Evolutionary conservation across 192 early-diverging fungal genomes (phyloP), one percentile per base, ranked within the genome.

Genomic region (Rhizophagus prolifer): DNA sequence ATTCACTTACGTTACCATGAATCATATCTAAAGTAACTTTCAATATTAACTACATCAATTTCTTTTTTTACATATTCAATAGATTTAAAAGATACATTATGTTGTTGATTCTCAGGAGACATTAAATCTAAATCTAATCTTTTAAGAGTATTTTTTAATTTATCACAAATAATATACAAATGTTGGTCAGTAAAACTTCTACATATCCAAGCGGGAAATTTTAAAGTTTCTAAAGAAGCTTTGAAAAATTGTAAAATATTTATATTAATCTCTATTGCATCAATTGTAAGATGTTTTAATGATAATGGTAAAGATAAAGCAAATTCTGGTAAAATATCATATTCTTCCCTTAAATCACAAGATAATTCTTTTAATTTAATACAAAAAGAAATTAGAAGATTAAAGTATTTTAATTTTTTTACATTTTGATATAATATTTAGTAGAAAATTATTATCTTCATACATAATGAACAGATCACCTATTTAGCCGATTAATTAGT

Each of bases 101-200:
- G 50, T 21, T 54, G 50, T 54, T 54, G 50, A 21, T 54, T 54
- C 7, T 54, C 50, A 0, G 16, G 50, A 1, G 50, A 16, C 14
- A 21, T 63, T 28, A 58, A 72, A 72, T 72, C 26, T 41, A 68
- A 68, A 68, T 68, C 66, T 41, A 68, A 41, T 38, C 31, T 25
- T 68, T 41, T 34, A n/a, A 68, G 30, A 0, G 30, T 8, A 23
- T 41, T 23, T 21, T 36, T 21, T n/a, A 34, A 38, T 30, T 68
- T 9, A 10, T 68, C 21, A 19, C 21, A n/a, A 23, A 68, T 68
- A 19, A 68, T 41, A 4, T n/a, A 68, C 44, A 68, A 9, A 68
- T 68, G 66, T 34, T 68, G 66, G n/a, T 68, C 66, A 1, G 66
- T 68, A 41, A 68, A 68, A 41, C 34, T 68, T n/a, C 66, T 34